Evolutionary conservation across 306 rosid genomes (phyloP), one percentile per base, ranked within the genome.

Genomic region (Cicer yamashitae): DNA sequence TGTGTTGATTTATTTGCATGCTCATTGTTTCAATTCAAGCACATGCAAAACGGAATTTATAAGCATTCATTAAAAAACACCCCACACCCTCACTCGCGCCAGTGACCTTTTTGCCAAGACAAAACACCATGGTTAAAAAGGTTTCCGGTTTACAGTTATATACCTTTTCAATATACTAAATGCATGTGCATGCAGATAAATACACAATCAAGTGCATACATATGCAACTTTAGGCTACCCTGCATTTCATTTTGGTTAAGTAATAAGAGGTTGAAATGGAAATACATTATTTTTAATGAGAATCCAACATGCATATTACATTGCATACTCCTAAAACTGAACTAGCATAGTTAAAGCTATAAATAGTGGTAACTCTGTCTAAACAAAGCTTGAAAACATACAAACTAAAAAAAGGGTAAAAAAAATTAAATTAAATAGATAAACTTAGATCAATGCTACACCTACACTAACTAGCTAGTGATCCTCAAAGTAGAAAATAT

Each of bases 401-500:
- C 15, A 56, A 68, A 20, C 41, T 12, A 37, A 67, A 39, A 56
- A 10, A 10, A 4, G 40, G 34, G 7, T 37, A 57, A 43, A 58
- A 9, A 20, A 15, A 8, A 53, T 17, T 13, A n/a, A 45, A 10
- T 11, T 5, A 40, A 11, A 43, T 7, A 63, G 6, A 68, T 2
- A 66, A 46, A 7, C n/a, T 6, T 5, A 80, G 54, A 81, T 75
- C 63, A 63, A 62, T 8, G 64, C 18, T 10, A 58, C 67, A 71
- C 56, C 67, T 60, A 60, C 68, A 71, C 14, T 10, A 66, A 13
- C 56, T 20, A 69, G 53, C 61, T 39, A 62, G 67, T 56, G 47
- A 62, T 62, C 43, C 50, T 70, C 40, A 67, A 53, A 74, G 67
- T 46, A 83, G 76, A 45, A 41, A 63, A 41, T 22, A 43, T 48